These are phyloP conservation scores for Malania oleifera DNA, from an alignment of 164 flowering plant species.

Conservation along the genomic window DNA sequence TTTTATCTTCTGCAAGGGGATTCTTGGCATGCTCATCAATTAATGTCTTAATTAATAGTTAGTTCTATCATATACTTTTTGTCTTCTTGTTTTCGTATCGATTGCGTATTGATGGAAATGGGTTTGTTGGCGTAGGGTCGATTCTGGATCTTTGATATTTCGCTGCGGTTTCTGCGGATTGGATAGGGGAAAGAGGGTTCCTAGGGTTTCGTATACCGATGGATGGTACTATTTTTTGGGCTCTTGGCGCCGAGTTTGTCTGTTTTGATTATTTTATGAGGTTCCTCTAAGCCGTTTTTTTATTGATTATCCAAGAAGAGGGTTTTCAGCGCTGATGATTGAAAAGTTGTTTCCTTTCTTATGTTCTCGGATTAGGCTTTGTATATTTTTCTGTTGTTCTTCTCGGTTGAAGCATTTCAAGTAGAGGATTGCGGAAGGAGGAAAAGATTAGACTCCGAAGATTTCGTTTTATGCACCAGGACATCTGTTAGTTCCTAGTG, in stretches of 20 bases:
- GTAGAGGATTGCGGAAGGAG: not conserved
- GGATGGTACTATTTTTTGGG: not conserved
- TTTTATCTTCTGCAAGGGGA: not conserved
- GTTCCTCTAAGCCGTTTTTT: not conserved
- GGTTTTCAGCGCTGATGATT: too few relatives aligned
- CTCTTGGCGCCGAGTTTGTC: not conserved
- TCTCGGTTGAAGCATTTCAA: not conserved
- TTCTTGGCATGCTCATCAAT: too few relatives aligned
- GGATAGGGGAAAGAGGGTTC: not conserved
- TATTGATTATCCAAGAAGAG: too few relatives aligned
- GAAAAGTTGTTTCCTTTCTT: not conserved
- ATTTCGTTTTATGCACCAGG: not conserved
- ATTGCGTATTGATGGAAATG: not conserved
- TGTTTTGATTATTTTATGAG: not conserved
- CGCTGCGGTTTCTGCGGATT: conserved; percentile 3
- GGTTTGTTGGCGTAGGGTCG: conserved; percentile 9
- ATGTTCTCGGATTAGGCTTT: not conserved
- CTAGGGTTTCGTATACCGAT: conserved; percentile 2
- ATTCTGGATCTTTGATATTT: conserved; percentile 10
- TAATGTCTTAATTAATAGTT: too few relatives aligned
- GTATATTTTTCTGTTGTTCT: not conserved
- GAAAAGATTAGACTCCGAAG: not conserved
- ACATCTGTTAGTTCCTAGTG: not conserved
- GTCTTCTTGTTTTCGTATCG: not conserved
- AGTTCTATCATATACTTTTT: not conserved